phyloP scores from a whole-genome alignment of 306 rosid species.

The Canavalia gladiata region DNA sequence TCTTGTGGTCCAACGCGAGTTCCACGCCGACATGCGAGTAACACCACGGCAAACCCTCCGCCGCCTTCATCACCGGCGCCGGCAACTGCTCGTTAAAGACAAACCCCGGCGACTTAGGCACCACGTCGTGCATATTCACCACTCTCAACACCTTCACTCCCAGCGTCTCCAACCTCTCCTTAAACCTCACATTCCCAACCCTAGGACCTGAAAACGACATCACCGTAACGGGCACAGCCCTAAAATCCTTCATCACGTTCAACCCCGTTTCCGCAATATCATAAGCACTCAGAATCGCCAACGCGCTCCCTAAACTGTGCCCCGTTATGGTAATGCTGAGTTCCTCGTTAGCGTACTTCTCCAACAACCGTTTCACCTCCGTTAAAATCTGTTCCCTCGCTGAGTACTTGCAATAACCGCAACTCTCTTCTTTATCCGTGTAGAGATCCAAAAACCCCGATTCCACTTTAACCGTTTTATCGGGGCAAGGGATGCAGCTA shows the following conservation, averaged over 20 bases:
- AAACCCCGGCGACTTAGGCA: slow-evolving; percentile 75
- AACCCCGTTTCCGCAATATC: slow-evolving; percentile 76
- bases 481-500: slow-evolving; percentile 64
- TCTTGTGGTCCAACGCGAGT: slow-evolving; percentile 65
- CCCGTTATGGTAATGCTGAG: slow-evolving; percentile 82
- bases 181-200: slow-evolving; percentile 81
- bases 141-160: slow-evolving; percentile 83
- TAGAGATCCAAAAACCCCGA: slow-evolving; percentile 84
- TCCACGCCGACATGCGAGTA: slow-evolving; percentile 83
- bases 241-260: slow-evolving; percentile 52
- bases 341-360: slow-evolving; percentile 61
- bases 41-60: slow-evolving; percentile 81
- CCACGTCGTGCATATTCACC: slow-evolving; percentile 73
- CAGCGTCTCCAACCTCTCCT: slow-evolving; percentile 67
- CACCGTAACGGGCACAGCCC: slow-evolving; percentile 64
- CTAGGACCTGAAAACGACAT: slow-evolving; percentile 86
- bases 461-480: slow-evolving; percentile 67
- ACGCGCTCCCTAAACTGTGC: slow-evolving; percentile 82
- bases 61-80: slow-evolving; percentile 61
- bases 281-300: slow-evolving; percentile 75
- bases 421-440: slow-evolving; percentile 67
- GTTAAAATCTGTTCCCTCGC: slow-evolving; percentile 79
- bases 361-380: slow-evolving; percentile 65
- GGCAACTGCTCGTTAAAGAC: slow-evolving; percentile 66
- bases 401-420: slow-evolving; percentile 67